Evolutionary conservation across 2,329 filamentous ascomycete species (phyloP), one percentile per base, ranked within the genome.

Genomic region (Penicillium fuscoglaucum): DNA sequence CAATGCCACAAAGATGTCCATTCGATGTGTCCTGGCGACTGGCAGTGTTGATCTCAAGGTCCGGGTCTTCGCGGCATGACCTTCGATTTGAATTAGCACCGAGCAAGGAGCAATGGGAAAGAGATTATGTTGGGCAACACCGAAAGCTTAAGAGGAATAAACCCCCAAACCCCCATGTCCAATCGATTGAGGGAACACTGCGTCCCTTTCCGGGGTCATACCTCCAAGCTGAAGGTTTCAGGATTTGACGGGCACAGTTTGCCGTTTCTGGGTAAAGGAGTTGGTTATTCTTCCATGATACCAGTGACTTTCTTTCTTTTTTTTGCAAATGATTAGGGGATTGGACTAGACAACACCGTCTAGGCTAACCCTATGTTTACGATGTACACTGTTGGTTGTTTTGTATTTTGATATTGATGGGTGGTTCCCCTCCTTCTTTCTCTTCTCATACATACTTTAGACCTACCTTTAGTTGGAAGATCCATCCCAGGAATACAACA

Each of bases 1-100:
- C n/a, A 65, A 64, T 21, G 60, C 60, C 2, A 56, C 63, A 40
- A 86, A 87, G 64, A 91, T 96, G 62, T 67, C 65, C 9, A 66
- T 67, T 61, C 84, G 90, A 61, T 96, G 91, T 72, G 87, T 96
- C 19, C 88, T 96, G 67, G 92, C 91, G 9, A 96, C 91, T 3
- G 91, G 90, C 37, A 90, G 91, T 71, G 90, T 96, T 58, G 91
- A 96, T 78, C 59, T 62, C 44, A 67, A 65, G 43, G 65, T 79
- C 87, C 70, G 90, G 87, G 65, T 66, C 43, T 67, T 61, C 35
- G 64, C 64, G 48, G 65, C 59, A 48, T 66, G 64, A 67, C 9
- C 19, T 52, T 52, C 15, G 10, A n/a, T 33, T 45, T 21, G 21
- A 15, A 10, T 45, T 17, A 21, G 19, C 24, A 33, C 37, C 39